These are phyloP conservation scores for Cladophialophora immunda DNA, from an alignment of 2,329 filamentous ascomycete species.

Conservation along the genomic window DNA sequence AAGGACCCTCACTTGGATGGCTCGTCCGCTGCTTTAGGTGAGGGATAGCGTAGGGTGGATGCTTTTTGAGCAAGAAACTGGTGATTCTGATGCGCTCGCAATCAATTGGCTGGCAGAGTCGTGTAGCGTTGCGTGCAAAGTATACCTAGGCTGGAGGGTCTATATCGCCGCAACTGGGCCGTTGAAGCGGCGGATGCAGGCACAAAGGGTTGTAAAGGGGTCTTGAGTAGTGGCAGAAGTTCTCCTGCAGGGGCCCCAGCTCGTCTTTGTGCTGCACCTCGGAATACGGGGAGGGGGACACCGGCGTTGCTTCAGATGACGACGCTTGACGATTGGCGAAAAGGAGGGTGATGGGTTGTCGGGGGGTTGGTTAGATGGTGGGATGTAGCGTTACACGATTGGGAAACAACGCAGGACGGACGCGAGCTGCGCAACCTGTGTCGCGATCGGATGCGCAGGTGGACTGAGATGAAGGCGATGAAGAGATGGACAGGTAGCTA, in stretches of 20 bases:
- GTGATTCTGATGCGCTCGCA: background rate
- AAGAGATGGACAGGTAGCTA: background rate
- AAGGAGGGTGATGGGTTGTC: slow-evolving; percentile 6
- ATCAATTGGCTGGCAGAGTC: background rate
- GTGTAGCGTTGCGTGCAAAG: background rate
- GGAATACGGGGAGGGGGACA: slow-evolving; percentile 6
- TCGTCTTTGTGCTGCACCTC: background rate
- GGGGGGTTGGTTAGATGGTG: slow-evolving; percentile 17
- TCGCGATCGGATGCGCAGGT: slow-evolving; percentile 9
- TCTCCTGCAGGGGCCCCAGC: slow-evolving; percentile 1
- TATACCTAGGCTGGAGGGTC: slow-evolving; percentile 1
- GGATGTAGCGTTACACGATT: slow-evolving; percentile 21
- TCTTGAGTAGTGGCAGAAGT: background rate
- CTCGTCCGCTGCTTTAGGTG: background rate
- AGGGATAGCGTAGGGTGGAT: background rate
- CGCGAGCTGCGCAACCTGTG: slow-evolving; percentile 18
- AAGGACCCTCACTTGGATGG: background rate
- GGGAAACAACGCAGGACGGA: slow-evolving; percentile 3
- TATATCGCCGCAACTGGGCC: slow-evolving; percentile 2
- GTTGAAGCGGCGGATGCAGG: slow-evolving; percentile 13
- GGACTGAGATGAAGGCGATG: background rate
- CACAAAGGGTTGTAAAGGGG: slow-evolving; percentile 2
- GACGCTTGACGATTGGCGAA: slow-evolving; percentile 5
- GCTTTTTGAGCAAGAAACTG: background rate
- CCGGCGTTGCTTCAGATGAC: slow-evolving; percentile 18